Conservation (phyloP, 495 filamentous ascomycete genomes). For the Cercophora sp. region DNA sequence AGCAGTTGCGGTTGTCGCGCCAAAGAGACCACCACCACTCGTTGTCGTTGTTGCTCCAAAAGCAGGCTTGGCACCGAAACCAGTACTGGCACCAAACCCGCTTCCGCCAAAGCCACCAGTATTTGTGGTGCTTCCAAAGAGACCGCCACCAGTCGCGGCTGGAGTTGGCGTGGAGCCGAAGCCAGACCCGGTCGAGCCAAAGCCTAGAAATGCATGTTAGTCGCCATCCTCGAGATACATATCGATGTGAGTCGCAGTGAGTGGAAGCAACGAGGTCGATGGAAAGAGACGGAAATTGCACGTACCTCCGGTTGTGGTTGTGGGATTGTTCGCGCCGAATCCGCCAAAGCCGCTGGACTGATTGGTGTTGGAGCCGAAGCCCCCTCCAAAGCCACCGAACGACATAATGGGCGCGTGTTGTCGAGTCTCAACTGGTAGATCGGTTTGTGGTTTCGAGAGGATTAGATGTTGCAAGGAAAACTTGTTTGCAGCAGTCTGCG, state of each 20-base stretch:
- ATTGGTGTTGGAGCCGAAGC: constrained; percentile 59
- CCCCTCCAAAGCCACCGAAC: constrained; percentile 48
- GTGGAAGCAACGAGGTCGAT: constrained; percentile 22
- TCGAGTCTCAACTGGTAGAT: too few relatives aligned
- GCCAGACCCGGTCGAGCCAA: constrained; percentile 52
- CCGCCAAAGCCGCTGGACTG: constrained; percentile 53
- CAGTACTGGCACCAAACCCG: constrained; percentile 37
- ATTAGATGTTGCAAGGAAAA: too few relatives aligned
- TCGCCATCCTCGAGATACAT: too few relatives aligned
- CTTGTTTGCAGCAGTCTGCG: too few relatives aligned
- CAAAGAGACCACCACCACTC: constrained; percentile 40
- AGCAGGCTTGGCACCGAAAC: constrained; percentile 33
- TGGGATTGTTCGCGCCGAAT: constrained; percentile 55
- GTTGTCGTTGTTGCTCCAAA: constrained; percentile 33
- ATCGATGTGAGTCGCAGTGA: neutral
- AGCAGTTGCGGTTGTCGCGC: constrained; percentile 33
- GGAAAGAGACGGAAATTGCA: constrained; percentile 16
- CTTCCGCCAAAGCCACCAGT: constrained; percentile 46
- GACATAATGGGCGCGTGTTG: constrained; percentile 37
- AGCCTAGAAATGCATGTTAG: constrained; percentile 35
- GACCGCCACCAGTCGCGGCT: constrained; percentile 9
- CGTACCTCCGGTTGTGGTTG: constrained; percentile 43
- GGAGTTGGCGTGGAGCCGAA: constrained; percentile 44
- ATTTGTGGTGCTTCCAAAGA: constrained; percentile 22
- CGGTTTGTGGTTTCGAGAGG: too few relatives aligned